phyloP scores from a whole-genome alignment of 2,329 filamentous ascomycete species.

The Phaeosphaeriaceae sp. region DNA sequence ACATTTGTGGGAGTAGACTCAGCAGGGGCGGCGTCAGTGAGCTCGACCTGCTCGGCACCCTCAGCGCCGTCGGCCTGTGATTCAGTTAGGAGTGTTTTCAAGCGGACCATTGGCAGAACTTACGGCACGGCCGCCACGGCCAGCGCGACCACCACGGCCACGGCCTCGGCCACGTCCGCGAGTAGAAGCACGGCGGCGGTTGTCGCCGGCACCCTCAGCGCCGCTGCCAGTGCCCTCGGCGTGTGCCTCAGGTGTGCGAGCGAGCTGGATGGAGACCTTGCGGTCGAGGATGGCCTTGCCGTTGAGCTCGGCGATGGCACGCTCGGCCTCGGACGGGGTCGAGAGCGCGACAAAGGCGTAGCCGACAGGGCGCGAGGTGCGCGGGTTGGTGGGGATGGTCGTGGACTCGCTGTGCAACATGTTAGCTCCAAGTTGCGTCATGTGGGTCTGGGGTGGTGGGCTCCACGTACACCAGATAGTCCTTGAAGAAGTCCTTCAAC shows the following conservation, averaged over 20 bases:
- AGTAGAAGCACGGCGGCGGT: constrained; percentile 62
- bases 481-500: constrained; percentile 99
- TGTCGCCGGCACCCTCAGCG: constrained; percentile 76
- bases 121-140: constrained; percentile 70
- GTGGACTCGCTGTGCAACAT: constrained; percentile 80
- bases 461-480: constrained; percentile 92
- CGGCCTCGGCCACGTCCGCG: constrained; percentile 65
- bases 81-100: constrained; percentile 6
- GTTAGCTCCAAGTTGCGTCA: constrained; percentile 29
- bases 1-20: constrained; percentile 57
- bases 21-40: constrained; percentile 56
- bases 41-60: constrained; percentile 51
- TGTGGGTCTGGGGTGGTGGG: constrained; percentile 18
- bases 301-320: constrained; percentile 93
- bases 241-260: constrained; percentile 91
- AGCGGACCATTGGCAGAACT: constrained; percentile 49
- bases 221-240: constrained; percentile 76
- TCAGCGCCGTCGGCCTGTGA: constrained; percentile 56
- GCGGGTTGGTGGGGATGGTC: constrained; percentile 99
- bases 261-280: constrained; percentile 98
- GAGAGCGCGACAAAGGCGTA: constrained; percentile 99
- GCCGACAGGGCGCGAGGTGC: constrained; percentile 96
- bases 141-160: constrained; percentile 66
- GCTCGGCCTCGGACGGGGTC: constrained; percentile 91
- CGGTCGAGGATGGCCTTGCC: constrained; percentile 97